Evolutionary conservation across 352 stramenopile species (phyloP), one percentile per base, ranked within the genome.

Genomic region (Pythium aphanidermatum): DNA sequence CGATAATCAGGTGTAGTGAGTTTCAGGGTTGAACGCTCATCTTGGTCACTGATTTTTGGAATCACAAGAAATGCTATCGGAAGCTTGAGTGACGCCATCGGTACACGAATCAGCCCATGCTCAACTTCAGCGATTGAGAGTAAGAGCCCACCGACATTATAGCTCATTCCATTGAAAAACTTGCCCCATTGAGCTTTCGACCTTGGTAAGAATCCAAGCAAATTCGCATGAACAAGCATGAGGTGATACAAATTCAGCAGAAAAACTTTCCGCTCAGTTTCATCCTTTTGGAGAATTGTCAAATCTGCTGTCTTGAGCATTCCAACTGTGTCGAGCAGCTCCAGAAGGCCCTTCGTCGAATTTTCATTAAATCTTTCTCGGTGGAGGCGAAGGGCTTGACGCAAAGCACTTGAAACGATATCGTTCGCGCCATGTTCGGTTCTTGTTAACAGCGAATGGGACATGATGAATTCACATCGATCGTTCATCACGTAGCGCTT

Each of bases 211-310:
- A 83, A 46, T 1, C 58, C 64, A 4, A 83, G 33, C 12, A 84
- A 49, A 28, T 51, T 68, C 5, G 61, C 44, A 36, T 85, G 69
- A 2, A 83, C 12, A 23, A 79, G 29, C 24, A 79, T 51, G 11
- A 81, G 29, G 27, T 85, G 73, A 37, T 72, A 83, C 28, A 85
- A 25, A 38, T 83, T 85, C n/a, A 85, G 33, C 37, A 83, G 65
- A 20, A 77, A 79, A 7, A 60, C 65, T 27, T 73, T 74, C 17
- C 54, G 51, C 31, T 55, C 41, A 10, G 47, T 24, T 11, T 66
- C 50, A 21, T 59, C 35, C 11, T 46, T 16, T 3, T 48, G n/a
- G 9, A 78, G 20, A 2, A 42, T 2, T 6, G 45, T 28, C 23
- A 73, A 8, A 23, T 68, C 46, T 17, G 62, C 30, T 39, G 54